Percentiles rank a stretch among this genome's conserved stretches.
These are phyloP conservation scores for Aspergillus ochraceoroseus DNA, from an alignment of 2,329 filamentous ascomycete species.

Conservation along the genomic window DNA sequence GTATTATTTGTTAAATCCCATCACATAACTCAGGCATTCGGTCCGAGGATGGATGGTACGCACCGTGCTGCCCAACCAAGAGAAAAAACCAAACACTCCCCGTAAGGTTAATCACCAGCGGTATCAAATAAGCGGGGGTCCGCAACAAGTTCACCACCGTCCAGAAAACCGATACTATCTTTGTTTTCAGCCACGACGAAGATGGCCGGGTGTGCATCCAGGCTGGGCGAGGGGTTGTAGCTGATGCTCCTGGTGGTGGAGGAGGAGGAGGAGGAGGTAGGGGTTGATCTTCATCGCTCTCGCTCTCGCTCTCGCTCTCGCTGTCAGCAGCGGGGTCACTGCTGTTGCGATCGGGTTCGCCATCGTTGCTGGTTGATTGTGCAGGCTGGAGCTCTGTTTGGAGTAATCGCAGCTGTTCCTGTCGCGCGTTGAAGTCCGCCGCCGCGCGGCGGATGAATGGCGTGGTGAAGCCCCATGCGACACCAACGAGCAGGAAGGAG, in stretches of 20 bases:
- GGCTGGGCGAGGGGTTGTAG: conserved; percentile 12
- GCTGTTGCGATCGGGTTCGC: conserved; percentile 1
- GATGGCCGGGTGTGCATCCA: conserved; percentile 21
- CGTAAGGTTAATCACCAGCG: conserved; percentile 80
- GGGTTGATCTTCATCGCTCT: conserved; percentile 12
- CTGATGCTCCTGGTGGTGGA: not conserved
- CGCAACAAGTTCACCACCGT: conserved; percentile 71
- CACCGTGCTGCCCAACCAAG: conserved; percentile 85
- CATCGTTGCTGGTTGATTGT: not conserved
- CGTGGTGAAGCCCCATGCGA: conserved; percentile 90
- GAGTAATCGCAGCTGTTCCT: conserved; percentile 27
- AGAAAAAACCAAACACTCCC: conserved; percentile 97
- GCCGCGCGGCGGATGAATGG: conserved; percentile 88
- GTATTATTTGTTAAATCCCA: conserved; percentile 2
- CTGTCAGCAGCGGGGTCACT: conserved; percentile 1
- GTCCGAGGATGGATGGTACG: too few species aligned
- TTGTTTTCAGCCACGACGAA: conserved; percentile 55
- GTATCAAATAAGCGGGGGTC: conserved; percentile 79
- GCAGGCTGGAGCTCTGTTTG: conserved; percentile 10
- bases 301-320: not conserved
- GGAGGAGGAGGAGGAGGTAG: conserved; percentile 6
- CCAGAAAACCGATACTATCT: conserved; percentile 62
- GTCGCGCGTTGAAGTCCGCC: conserved; percentile 62
- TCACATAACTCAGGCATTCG: not conserved
- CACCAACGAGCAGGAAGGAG: conserved; percentile 82